A percentile compares a stretch with the other conserved stretches of the same genome.
phyloP scores from a whole-genome alignment of 2,329 filamentous ascomycete species.

The Myriangium duriaei region DNA sequence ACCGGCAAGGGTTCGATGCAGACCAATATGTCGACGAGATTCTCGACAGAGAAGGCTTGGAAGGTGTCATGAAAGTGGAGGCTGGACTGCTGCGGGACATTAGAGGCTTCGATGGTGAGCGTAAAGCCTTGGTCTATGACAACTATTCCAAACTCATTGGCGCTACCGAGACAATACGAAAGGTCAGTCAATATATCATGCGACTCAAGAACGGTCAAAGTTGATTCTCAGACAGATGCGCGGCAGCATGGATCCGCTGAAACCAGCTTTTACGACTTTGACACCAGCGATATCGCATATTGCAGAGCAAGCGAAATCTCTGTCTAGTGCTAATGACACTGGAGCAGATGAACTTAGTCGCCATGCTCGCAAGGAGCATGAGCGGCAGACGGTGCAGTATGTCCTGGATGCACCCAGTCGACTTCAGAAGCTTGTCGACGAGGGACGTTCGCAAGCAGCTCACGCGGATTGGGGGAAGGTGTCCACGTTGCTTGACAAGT shows the following conservation, averaged over 20 bases:
- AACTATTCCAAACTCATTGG: constrained; percentile 95
- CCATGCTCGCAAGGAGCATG: constrained; percentile 26
- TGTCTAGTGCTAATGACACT: constrained; percentile 28
- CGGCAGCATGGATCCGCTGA: constrained; percentile 66
- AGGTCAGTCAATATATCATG: too few species aligned
- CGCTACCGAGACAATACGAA: constrained; percentile 91
- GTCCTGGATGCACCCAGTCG: constrained; percentile 49
- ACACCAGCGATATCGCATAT: constrained; percentile 64
- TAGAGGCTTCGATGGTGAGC: constrained; percentile 80
- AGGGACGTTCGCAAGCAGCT: constrained; percentile 51
- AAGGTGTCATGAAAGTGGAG: constrained; percentile 58
- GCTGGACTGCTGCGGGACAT: constrained; percentile 65
- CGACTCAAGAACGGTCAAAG: neutral
- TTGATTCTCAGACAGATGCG: constrained; percentile 46
- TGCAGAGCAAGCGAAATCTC: constrained; percentile 43
- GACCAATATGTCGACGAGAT: constrained; percentile 53
- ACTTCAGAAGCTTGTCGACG: constrained; percentile 44
- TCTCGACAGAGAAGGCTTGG: constrained; percentile 50
- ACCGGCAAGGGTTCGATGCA: constrained; percentile 49
- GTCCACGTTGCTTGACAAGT: constrained; percentile 28
- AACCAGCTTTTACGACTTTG: constrained; percentile 59
- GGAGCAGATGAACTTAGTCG: constrained; percentile 2
- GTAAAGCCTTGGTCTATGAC: constrained; percentile 94
- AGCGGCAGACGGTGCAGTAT: constrained; percentile 48
- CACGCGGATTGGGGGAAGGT: constrained; percentile 37